Evolutionary conservation across 441 rosid species (phyloP).

Genomic region (Populus hybrid): DNA sequence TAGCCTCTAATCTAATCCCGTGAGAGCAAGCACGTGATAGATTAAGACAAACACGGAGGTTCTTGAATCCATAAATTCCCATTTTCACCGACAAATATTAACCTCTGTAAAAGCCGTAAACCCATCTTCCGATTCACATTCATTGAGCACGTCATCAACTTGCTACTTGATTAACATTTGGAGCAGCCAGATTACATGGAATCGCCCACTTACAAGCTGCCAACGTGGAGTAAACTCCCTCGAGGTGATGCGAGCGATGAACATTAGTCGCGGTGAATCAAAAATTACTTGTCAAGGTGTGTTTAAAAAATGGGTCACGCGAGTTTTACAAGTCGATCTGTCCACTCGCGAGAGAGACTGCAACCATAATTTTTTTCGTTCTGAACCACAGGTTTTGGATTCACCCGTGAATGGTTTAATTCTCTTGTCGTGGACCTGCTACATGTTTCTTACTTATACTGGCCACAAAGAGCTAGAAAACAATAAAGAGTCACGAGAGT

Average conservation of each 20-base stretch:
- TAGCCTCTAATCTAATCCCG: neutral
- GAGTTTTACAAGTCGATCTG: neutral
- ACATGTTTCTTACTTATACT: neutral
- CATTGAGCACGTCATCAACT: neutral
- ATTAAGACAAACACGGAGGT: neutral
- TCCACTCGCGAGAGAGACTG: neutral
- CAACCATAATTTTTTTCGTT: neutral
- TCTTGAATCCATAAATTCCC: too few species aligned
- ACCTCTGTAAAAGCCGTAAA: neutral
- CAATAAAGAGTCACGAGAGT: neutral
- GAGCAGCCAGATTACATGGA: neutral
- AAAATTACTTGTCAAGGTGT: neutral
- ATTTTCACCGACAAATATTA: too few species aligned
- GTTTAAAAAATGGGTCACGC: neutral
- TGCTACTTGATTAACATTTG: neutral
- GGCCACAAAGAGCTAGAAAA: neutral
- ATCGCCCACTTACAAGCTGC: neutral
- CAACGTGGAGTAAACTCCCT: neutral
- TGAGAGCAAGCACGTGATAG: slow-evolving; percentile 1
- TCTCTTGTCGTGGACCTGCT: slow-evolving; percentile 10
- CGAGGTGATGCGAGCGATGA: neutral
- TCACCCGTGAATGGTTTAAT: slow-evolving; percentile 16
- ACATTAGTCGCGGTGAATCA: neutral
- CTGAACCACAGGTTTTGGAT: slow-evolving; percentile 5
- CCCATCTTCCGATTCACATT: neutral